phyloP scores from a whole-genome alignment of 208 protist genomes.

The Leishmania tropica region DNA sequence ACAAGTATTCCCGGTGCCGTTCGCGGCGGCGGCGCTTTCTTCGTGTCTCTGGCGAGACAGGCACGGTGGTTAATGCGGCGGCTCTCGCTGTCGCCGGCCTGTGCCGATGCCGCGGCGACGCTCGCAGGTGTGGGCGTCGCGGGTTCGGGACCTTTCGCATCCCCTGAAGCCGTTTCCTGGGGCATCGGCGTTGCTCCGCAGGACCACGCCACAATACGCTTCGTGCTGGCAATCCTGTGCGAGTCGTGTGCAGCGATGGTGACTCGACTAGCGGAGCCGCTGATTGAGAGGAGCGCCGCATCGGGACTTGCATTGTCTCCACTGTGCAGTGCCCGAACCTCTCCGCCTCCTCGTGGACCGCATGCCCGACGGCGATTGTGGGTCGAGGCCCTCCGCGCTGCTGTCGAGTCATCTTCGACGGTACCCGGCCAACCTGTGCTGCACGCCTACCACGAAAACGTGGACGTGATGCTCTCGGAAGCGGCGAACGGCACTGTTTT shows the following conservation, averaged over 20 bases:
- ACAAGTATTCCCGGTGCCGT: conserved; percentile 21
- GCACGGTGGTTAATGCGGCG: conserved; percentile 9
- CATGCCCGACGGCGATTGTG: conserved; percentile 40
- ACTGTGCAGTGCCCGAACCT: background rate
- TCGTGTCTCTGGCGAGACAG: conserved; percentile 38
- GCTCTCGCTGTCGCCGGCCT: background rate
- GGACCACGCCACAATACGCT: conserved; percentile 17
- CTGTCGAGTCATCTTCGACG: conserved; percentile 4
- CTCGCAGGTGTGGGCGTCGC: background rate
- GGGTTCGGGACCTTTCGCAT: background rate
- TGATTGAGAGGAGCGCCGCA: conserved; percentile 12
- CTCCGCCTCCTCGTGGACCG: conserved; percentile 14
- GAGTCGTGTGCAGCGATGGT: conserved; percentile 42
- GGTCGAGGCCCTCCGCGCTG: conserved; percentile 28
- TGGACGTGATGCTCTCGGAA: background rate
- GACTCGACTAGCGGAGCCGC: conserved; percentile 25
- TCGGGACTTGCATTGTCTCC: background rate
- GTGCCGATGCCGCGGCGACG: background rate
- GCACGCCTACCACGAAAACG: conserved; percentile 32
- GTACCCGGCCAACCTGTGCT: conserved; percentile 7
- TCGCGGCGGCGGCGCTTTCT: conserved; percentile 53
- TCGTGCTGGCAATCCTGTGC: conserved; percentile 36
- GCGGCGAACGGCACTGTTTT: background rate
- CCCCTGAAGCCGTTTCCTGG: background rate
- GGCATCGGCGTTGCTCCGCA: background rate